A percentile compares a stretch with the other conserved stretches of the same genome.
Conservation (phyloP, 805 yeast species). For the Candida ficus region DNA sequence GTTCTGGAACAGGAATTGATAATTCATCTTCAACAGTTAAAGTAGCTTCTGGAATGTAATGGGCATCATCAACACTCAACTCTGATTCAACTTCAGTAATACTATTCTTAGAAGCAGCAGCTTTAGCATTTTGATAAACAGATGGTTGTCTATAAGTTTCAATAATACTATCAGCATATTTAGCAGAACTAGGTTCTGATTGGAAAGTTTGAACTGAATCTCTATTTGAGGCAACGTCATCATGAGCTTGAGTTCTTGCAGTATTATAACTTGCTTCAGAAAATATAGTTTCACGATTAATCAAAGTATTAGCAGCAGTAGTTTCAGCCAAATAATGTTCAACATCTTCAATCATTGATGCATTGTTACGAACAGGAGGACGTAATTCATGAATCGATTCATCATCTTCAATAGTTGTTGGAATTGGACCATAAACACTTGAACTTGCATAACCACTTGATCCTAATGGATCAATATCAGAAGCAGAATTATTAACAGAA, state of each 20-base stretch:
- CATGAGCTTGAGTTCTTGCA: neutral
- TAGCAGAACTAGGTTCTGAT: too few species aligned
- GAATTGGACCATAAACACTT: conserved; percentile 20
- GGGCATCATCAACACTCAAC: conserved; percentile 2
- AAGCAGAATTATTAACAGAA: neutral
- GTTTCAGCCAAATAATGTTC: conserved; percentile 1
- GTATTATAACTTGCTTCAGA: conserved; percentile 5
- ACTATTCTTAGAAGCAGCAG: conserved; percentile 3
- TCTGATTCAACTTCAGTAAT: neutral
- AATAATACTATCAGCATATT: conserved; percentile 23
- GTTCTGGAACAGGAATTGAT: conserved; percentile 19
- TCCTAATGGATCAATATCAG: conserved; percentile 1
- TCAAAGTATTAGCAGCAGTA: neutral
- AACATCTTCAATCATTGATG: conserved; percentile 11
- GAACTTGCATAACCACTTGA: conserved; percentile 17
- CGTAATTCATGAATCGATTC: neutral
- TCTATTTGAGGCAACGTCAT: neutral
- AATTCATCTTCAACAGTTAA: conserved; percentile 2
- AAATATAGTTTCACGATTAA: conserved; percentile 1
- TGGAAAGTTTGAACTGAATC: neutral
- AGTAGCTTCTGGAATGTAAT: conserved; percentile 20
- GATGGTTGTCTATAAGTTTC: conserved; percentile 19
- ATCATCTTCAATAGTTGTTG: conserved; percentile 6
- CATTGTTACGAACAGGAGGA: neutral
- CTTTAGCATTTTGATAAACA: conserved; percentile 5